Evolutionary conservation across 177 flowering plant species (phyloP).

Genomic region (Vitis hybrid): DNA sequence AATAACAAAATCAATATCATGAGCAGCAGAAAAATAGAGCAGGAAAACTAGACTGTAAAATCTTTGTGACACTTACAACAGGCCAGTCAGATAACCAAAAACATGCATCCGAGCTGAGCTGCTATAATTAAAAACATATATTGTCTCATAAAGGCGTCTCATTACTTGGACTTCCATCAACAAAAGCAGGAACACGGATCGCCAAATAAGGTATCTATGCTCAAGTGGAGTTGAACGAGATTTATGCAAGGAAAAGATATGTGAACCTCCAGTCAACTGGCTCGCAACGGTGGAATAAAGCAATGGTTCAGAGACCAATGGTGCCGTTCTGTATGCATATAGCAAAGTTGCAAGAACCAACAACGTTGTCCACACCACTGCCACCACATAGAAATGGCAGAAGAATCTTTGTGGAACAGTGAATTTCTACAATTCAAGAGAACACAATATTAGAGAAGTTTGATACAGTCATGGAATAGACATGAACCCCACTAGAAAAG

Average conservation of each 20-base stretch:
- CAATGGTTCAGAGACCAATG: conserved; percentile 39
- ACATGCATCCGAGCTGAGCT: conserved; percentile 89
- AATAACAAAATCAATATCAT: no score
- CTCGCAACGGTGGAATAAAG: conserved; percentile 48
- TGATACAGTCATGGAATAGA: background rate
- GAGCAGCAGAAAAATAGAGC: background rate
- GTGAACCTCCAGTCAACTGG: conserved; percentile 70
- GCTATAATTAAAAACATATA: conserved; percentile 74
- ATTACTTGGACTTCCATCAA: conserved; percentile 89
- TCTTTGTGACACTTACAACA: conserved; percentile 59
- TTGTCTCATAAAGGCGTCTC: conserved; percentile 77
- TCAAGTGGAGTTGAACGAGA: conserved; percentile 26
- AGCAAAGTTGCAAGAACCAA: conserved; percentile 60
- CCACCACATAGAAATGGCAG: conserved; percentile 75
- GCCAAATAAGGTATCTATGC: conserved; percentile 51
- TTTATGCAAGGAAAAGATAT: conserved; percentile 44
- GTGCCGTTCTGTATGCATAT: conserved; percentile 54
- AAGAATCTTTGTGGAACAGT: conserved; percentile 84
- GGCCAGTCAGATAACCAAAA: conserved; percentile 72
- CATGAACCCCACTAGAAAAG: background rate
- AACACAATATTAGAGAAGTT: background rate
- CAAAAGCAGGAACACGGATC: conserved; percentile 63
- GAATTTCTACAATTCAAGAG: conserved; percentile 56
- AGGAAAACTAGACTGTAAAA: background rate
- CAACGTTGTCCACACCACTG: conserved; percentile 67